Conservation (phyloP, 2,329 filamentous ascomycete species). For the Chaetomium globosum region DNA sequence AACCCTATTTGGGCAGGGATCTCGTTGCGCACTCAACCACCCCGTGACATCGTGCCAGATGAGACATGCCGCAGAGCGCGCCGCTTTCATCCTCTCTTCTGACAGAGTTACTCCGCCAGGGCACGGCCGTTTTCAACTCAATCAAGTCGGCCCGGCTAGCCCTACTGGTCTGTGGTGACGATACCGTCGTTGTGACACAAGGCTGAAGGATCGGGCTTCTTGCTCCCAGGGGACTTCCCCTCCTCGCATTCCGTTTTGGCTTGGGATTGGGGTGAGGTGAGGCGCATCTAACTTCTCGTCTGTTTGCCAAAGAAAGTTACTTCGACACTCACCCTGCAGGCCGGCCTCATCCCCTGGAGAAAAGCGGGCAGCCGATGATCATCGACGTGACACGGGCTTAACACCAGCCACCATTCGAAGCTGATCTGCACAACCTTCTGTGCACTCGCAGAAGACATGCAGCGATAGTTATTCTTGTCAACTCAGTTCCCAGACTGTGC, state of each 20-base stretch:
- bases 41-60: neutral
- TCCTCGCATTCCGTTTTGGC: neutral
- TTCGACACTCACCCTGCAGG: neutral
- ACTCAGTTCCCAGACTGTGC: neutral
- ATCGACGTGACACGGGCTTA: neutral
- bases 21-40: neutral
- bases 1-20: constrained; percentile 18
- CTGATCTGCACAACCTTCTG: constrained; percentile 4
- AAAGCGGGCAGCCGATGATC: neutral
- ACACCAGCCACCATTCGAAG: neutral
- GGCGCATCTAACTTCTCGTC: neutral
- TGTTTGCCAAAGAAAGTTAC: neutral
- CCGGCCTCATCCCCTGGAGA: neutral
- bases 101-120: neutral
- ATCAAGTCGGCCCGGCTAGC: neutral
- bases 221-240: too few relatives aligned
- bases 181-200: neutral
- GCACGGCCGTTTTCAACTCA: neutral
- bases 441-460: constrained; percentile 2
- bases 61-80: neutral
- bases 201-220: neutral
- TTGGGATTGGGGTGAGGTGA: neutral
- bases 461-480: constrained; percentile 11
- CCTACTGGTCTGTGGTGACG: neutral
- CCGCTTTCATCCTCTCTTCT: neutral